These are phyloP conservation scores for Penicillium cosmopolitanum DNA, from an alignment of 495 filamentous ascomycete genomes.

Conservation along the genomic window DNA sequence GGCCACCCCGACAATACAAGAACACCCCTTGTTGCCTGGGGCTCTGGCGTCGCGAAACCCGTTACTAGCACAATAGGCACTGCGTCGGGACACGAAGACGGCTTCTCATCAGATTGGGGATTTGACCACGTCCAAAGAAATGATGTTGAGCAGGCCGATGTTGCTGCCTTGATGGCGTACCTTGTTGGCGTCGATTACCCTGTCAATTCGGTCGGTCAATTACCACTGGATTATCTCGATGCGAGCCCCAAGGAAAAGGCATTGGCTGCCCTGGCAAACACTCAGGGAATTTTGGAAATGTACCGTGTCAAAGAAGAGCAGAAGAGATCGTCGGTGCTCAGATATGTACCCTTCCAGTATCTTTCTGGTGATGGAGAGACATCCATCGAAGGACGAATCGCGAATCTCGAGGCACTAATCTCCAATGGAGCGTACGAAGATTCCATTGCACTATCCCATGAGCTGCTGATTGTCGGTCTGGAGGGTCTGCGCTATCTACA, in stretches of 20 bases:
- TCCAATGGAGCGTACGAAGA: slow-evolving; percentile 65
- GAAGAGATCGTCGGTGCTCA: slow-evolving; percentile 73
- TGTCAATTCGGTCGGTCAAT: slow-evolving; percentile 93
- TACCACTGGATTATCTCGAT: slow-evolving; percentile 81
- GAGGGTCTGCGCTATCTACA: slow-evolving; percentile 92
- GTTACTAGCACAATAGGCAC: slow-evolving; percentile 52
- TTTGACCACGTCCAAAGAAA: slow-evolving; percentile 78
- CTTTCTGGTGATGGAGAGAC: slow-evolving; percentile 60
- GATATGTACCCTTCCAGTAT: slow-evolving; percentile 71
- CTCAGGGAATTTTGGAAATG: slow-evolving; percentile 90
- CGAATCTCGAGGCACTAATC: slow-evolving; percentile 69
- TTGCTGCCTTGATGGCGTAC: slow-evolving; percentile 96
- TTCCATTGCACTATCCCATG: slow-evolving; percentile 74
- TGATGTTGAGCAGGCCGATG: slow-evolving; percentile 93
- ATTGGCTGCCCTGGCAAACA: slow-evolving; percentile 82
- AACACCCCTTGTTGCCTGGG: slow-evolving; percentile 93
- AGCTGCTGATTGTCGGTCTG: slow-evolving; percentile 75
- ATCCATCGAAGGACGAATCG: slow-evolving; percentile 69
- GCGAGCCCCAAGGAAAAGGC: slow-evolving; percentile 77
- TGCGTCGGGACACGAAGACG: slow-evolving; percentile 84
- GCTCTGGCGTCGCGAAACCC: slow-evolving; percentile 85
- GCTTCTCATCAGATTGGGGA: slow-evolving; percentile 89
- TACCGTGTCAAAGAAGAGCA: slow-evolving; percentile 92
- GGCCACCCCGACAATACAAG: slow-evolving; percentile 97
- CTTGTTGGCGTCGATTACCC: slow-evolving; percentile 89